A percentile compares a stretch with the other conserved stretches of the same genome.
Evolutionary conservation across 495 filamentous ascomycete species (phyloP).

Genomic region (Penicillium coprophilum): DNA sequence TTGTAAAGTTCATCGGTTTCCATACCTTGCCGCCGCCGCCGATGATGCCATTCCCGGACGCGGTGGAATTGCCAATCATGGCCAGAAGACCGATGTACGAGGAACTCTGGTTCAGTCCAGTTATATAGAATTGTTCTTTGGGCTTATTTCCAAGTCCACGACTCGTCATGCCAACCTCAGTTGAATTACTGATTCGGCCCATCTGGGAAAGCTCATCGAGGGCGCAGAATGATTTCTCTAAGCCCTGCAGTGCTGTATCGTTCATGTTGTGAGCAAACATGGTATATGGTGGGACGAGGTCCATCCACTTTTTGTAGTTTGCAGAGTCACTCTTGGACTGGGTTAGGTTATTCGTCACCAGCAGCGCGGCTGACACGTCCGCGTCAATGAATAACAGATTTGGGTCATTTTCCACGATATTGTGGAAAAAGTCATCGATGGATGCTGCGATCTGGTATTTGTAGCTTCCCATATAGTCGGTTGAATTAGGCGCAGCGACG

Average conservation of each 20-base stretch:
- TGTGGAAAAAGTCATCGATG: conserved; percentile 70
- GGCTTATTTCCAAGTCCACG: conserved; percentile 60
- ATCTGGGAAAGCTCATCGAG: conserved; percentile 63
- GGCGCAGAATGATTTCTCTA: conserved; percentile 75
- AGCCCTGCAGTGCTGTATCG: conserved; percentile 58
- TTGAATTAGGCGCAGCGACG: conserved; percentile 64
- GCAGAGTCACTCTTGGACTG: conserved; percentile 39
- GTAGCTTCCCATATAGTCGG: conserved; percentile 59
- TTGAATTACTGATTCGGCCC: conserved; percentile 49
- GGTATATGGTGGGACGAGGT: conserved; percentile 61
- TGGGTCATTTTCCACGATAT: conserved; percentile 43
- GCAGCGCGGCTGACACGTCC: conserved; percentile 70
- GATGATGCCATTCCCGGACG: conserved; percentile 48
- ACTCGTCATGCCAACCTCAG: conserved; percentile 65
- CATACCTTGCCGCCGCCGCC: conserved; percentile 74
- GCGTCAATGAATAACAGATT: conserved; percentile 75
- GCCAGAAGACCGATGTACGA: conserved; percentile 72
- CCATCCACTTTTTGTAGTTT: conserved; percentile 55
- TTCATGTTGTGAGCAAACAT: conserved; percentile 75
- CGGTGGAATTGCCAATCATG: conserved; percentile 55
- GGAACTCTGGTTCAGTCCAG: conserved; percentile 65
- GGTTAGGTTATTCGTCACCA: conserved; percentile 72
- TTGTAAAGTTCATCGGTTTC: conserved; percentile 63
- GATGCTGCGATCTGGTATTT: conserved; percentile 83
- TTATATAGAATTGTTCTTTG: conserved; percentile 83